phyloP scores from a whole-genome alignment of 306 rosid genomes.

The Clitoria ternatea region DNA sequence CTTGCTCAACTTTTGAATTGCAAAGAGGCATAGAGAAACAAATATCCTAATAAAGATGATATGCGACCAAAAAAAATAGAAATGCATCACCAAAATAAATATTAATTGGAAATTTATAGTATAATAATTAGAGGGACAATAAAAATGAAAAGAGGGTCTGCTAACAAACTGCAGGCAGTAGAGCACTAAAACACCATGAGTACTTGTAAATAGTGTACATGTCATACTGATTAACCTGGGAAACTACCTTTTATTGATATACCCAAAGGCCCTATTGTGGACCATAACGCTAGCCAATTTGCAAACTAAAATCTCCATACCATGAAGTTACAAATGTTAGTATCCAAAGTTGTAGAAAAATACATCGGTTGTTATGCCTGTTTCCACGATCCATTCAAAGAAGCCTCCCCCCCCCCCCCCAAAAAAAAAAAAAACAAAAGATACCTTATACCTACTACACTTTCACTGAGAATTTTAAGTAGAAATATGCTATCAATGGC shows the following conservation, averaged over 20 bases:
- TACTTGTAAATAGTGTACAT: too few species aligned
- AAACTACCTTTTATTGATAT: not conserved
- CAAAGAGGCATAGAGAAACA: constrained; percentile 93
- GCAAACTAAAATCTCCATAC: too few species aligned
- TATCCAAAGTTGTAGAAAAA: not conserved
- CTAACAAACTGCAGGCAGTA: not conserved
- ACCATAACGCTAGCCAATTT: not conserved
- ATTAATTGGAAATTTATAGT: not conserved
- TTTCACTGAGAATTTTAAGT: not conserved
- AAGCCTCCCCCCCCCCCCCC: too few species aligned
- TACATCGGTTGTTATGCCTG: not conserved
- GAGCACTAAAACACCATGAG: not conserved
- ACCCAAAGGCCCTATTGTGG: constrained; percentile 1
- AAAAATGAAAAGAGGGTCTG: not conserved
- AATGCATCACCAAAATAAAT: not conserved
- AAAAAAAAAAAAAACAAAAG: not conserved
- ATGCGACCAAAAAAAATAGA: not conserved
- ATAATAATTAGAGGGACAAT: not conserved
- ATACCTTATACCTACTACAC: not conserved
- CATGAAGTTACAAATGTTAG: not conserved
- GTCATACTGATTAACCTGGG: not conserved
- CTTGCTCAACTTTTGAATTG: constrained; percentile 81
- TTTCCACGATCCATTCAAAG: constrained; percentile 1
- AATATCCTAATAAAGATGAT: constrained; percentile 57
- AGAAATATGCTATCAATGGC: constrained; percentile 17